phyloP scores from a whole-genome alignment of 2,329 filamentous ascomycete genomes.

The Xylariaceae sp. region DNA sequence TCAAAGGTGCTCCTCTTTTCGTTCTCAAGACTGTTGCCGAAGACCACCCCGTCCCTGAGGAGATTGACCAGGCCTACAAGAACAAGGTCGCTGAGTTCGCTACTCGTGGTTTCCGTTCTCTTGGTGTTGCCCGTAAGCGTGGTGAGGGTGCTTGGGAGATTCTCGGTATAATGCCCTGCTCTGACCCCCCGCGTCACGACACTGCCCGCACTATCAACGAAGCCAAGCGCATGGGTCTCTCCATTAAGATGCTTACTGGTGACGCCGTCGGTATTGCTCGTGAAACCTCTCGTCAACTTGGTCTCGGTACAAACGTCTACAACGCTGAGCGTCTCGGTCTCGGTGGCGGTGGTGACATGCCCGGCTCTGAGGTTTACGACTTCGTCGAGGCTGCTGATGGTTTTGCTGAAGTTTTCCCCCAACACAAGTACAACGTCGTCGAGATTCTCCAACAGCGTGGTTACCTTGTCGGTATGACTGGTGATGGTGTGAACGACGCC shows the following conservation, averaged over 20 bases:
- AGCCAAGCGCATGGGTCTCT: conserved; percentile 79
- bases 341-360: conserved; percentile 85
- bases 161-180: conserved; percentile 91
- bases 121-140: conserved; percentile 87
- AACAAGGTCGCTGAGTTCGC: conserved; percentile 90
- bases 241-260: conserved; percentile 95
- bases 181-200: conserved; percentile 84
- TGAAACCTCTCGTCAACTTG: conserved; percentile 85
- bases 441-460: conserved; percentile 91
- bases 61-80: conserved; percentile 79
- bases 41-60: conserved; percentile 71
- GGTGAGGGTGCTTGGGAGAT: conserved; percentile 81
- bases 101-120: conserved; percentile 87
- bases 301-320: conserved; percentile 89
- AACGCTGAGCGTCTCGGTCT: conserved; percentile 90
- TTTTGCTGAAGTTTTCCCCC: conserved; percentile 90
- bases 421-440: conserved; percentile 93
- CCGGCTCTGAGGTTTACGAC: conserved; percentile 88
- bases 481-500: conserved; percentile 92
- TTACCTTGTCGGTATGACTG: conserved; percentile 92
- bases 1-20: conserved; percentile 86
- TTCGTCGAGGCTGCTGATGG: conserved; percentile 94
- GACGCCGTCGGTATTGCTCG: conserved; percentile 89
- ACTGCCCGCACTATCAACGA: conserved; percentile 87
- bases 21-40: conserved; percentile 84